These are phyloP conservation scores for Pseudozyma pruni DNA, from an alignment of 1,284 basidiomycete species.

Conservation along the genomic window DNA sequence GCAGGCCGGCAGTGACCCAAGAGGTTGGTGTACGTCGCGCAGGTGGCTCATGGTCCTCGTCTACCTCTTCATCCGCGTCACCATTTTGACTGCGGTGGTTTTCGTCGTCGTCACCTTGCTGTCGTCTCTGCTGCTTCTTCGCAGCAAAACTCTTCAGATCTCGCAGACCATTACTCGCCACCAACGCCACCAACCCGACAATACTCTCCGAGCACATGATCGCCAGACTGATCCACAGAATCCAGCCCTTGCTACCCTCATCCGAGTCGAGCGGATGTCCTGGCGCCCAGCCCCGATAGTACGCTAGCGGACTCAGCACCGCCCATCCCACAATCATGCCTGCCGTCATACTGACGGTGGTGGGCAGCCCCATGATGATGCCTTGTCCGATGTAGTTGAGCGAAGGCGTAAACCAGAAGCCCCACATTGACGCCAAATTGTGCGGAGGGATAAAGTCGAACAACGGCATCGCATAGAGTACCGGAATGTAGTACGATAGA, in stretches of 20 bases:
- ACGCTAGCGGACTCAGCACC: conserved; percentile 85
- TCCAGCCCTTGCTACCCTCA: conserved; percentile 59
- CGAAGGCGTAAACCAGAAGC: conserved; percentile 94
- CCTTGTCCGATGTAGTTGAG: conserved; percentile 75
- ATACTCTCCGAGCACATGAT: conserved; percentile 92
- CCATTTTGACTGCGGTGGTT: conserved; percentile 55
- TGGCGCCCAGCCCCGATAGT: conserved; percentile 69
- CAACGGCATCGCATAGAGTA: conserved; percentile 87
- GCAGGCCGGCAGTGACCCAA: conserved; percentile 81
- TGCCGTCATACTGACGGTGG: conserved; percentile 90
- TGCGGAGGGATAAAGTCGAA: conserved; percentile 78
- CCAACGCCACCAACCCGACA: conserved; percentile 69
- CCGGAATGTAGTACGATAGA: conserved; percentile 82
- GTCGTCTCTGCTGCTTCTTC: conserved; percentile 17
- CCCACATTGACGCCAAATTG: conserved; percentile 82
- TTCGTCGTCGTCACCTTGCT: conserved; percentile 49
- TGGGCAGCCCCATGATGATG: conserved; percentile 97
- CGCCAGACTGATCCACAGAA: conserved; percentile 88
- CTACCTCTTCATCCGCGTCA: conserved; percentile 69
- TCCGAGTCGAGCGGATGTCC: conserved; percentile 47
- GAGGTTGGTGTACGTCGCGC: conserved; percentile 81
- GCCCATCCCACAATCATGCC: conserved; percentile 97
- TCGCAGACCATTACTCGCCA: conserved; percentile 30
- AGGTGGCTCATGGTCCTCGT: conserved; percentile 80
- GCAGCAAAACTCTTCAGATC: conserved; percentile 30